Evolutionary conservation across 768 basidiomycete species (phyloP).

Genomic region (Boletus insuetus): DNA sequence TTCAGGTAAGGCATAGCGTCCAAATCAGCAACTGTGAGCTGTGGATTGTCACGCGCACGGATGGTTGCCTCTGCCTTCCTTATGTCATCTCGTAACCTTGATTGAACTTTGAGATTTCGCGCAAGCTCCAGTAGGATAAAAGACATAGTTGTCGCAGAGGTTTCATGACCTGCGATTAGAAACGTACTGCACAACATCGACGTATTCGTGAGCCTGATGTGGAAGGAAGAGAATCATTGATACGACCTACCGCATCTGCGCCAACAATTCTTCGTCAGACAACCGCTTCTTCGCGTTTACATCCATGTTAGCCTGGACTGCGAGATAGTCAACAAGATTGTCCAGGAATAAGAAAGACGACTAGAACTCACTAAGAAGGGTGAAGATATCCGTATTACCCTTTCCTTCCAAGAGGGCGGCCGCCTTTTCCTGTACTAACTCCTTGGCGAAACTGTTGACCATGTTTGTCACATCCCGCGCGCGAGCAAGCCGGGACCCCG

Average conservation of each 20-base stretch:
- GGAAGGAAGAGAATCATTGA: not conserved
- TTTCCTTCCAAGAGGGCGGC: conserved; percentile 7
- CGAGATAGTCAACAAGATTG: not conserved
- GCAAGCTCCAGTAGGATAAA: conserved; percentile 64
- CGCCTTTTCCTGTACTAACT: conserved; percentile 7
- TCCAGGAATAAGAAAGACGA: no score
- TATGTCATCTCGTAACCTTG: conserved; percentile 45
- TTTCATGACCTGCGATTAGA: conserved; percentile 54
- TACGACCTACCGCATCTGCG: conserved; percentile 15
- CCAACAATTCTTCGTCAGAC: conserved; percentile 12
- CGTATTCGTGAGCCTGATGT: not conserved
- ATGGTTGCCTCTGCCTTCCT: not conserved
- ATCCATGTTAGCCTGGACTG: conserved; percentile 24
- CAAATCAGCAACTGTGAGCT: conserved; percentile 35
- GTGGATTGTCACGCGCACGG: not conserved
- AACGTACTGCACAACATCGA: conserved; percentile 34
- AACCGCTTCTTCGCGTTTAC: conserved; percentile 13
- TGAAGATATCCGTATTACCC: conserved; percentile 10
- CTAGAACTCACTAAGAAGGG: conserved; percentile 38
- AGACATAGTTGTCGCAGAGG: conserved; percentile 49
- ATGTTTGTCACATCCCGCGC: not conserved
- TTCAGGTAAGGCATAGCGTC: conserved; percentile 48
- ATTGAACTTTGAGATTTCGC: conserved; percentile 52
- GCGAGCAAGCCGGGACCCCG: not conserved
- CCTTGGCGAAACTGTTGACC: not conserved